Percentiles rank a stretch among this genome's conserved stretches.
Evolutionary conservation across 148 eudicot genomes (phyloP).

Genomic region (Rhododendron henanense): DNA sequence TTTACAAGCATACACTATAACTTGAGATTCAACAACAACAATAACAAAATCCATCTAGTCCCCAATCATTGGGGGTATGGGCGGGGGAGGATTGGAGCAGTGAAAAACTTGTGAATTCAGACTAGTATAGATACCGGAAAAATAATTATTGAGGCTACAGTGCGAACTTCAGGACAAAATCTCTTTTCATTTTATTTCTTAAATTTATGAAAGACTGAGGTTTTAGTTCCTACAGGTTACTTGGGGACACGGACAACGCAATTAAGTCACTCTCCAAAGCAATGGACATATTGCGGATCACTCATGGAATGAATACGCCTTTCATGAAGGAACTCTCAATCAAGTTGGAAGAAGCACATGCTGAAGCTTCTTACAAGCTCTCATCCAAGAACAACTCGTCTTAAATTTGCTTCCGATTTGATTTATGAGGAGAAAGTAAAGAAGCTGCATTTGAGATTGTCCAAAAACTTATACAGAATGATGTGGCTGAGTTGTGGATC

Average conservation of each 20-base stretch:
- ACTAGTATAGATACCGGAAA: neutral
- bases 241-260: constrained; percentile 64
- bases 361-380: constrained; percentile 72
- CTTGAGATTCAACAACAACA: neutral
- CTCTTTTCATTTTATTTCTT: neutral
- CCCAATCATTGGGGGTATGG: too few relatives aligned
- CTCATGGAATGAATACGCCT: constrained; percentile 70
- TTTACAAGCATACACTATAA: neutral
- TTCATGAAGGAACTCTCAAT: constrained; percentile 63
- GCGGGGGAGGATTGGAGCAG: too few relatives aligned
- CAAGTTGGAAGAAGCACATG: constrained; percentile 82
- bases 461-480: neutral
- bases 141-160: neutral
- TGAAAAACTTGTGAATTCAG: neutral
- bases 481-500: neutral
- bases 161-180: neutral
- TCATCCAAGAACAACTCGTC: constrained; percentile 22
- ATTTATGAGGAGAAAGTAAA: neutral
- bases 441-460: neutral
- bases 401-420: neutral
- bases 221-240: constrained; percentile 50
- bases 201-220: neutral
- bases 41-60: too few relatives aligned
- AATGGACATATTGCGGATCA: constrained; percentile 54
- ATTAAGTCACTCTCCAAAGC: constrained; percentile 68